Base-by-base conservation (phyloP, 1,284 basidiomycete species). In the Jaminaea rosea region DNA sequence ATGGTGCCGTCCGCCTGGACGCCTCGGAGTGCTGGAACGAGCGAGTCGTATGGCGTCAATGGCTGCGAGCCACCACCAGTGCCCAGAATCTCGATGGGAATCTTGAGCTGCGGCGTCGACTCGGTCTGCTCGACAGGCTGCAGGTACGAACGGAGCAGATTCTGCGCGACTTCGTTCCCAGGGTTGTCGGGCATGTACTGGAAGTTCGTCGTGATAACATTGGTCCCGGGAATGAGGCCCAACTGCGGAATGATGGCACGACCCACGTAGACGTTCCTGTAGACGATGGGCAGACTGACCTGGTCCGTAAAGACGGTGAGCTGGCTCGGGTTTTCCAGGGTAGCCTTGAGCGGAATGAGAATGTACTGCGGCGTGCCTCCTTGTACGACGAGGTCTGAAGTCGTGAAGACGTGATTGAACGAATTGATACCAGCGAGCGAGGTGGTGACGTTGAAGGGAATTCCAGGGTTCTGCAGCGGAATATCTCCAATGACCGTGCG, bases 401-500 rank as follows among this genome's bases (percentile, higher is more conserved):
- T 80, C 80, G 80, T 55, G 1, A 44, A 54, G 24, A 58, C 37
- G 36, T 56, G 49, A 47, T 49, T 59, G 53, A 65, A 62, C 26
- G 47, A 54, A 58, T 72, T 55, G 42, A 58, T 62, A 78, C 83
- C 82, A 60, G 77, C 78, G 46, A 86, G 62, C 34, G 72, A 74
- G 3, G 83, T 82, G 5, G 75, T 70, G 28, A 85, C 81, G 55
- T 81, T 77, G 72, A 87, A 83, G 1, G 80, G 78, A 62, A 87
- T 83, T 19, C 80, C 81, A 26, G 32, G 15, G 19, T 36, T 49
- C 10, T 15, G 34, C 11, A 42, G 19, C 0, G 82, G 81, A 17
- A 87, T 78, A 63, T 85, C 75, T 11, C 85, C 85, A 42, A 86
- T 83, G 0, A 79, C 69, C 1, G 85, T 86, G 49, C 78, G 78